These are phyloP conservation scores for Pleoardoris graminearum DNA, from an alignment of 2,329 filamentous ascomycete genomes.

Conservation along the genomic window DNA sequence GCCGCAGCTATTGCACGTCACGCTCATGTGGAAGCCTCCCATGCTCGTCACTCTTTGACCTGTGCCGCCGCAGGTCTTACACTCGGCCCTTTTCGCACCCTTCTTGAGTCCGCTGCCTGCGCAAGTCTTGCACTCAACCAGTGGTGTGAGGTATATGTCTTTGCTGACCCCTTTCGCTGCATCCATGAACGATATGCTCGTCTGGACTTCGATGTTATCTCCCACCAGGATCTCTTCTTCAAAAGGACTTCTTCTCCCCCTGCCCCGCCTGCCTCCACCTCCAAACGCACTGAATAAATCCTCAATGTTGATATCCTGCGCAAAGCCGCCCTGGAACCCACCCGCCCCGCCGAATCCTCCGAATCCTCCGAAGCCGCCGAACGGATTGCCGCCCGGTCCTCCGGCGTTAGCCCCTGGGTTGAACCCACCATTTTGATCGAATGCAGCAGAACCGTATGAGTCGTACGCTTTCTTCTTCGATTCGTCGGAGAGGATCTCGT, in stretches of 20 bases:
- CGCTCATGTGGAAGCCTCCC: slow-evolving; percentile 95
- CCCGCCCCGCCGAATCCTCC: slow-evolving; percentile 51
- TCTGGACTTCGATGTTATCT: slow-evolving; percentile 93
- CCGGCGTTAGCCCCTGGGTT: slow-evolving; percentile 70
- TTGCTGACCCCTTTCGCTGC: slow-evolving; percentile 89
- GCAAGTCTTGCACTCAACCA: slow-evolving; percentile 81
- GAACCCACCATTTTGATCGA: slow-evolving; percentile 71
- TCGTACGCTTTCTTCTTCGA: slow-evolving; percentile 94
- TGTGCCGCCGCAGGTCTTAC: slow-evolving; percentile 80
- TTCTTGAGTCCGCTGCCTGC: slow-evolving; percentile 81
- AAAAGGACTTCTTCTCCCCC: slow-evolving; percentile 66
- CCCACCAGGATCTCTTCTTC: slow-evolving; percentile 84
- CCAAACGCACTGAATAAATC: slow-evolving; percentile 90
- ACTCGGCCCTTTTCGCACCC: slow-evolving; percentile 72
- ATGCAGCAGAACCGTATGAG: slow-evolving; percentile 81
- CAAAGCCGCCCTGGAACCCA: slow-evolving; percentile 73
- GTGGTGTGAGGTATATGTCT: slow-evolving; percentile 82
- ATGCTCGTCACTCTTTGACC: slow-evolving; percentile 87
- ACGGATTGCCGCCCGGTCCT: slow-evolving; percentile 66
- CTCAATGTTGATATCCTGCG: slow-evolving; percentile 89
- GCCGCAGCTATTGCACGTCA: slow-evolving; percentile 79
- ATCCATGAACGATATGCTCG: slow-evolving; percentile 93
- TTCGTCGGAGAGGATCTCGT: slow-evolving; percentile 89
- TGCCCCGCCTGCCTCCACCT: slow-evolving; percentile 53
- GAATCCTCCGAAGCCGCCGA: slow-evolving; percentile 55